Percentiles rank a stretch among this genome's conserved stretches.
Evolutionary conservation across 192 early-diverging fungal genomes (phyloP).

Genomic region (Geranomyces michiganensis): DNA sequence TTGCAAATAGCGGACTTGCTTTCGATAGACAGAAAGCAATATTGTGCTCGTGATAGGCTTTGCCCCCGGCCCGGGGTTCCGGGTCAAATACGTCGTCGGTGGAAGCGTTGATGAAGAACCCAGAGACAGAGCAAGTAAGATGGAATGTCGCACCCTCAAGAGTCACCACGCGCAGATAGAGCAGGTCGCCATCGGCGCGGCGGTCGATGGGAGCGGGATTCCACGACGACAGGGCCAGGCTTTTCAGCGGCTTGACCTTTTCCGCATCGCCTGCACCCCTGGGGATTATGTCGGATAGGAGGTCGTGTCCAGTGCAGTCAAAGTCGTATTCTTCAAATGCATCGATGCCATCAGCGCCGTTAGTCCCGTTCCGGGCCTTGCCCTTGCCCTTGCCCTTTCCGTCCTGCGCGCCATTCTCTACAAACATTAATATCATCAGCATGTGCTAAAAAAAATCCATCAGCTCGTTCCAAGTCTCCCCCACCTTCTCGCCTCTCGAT

Average conservation of each 20-base stretch:
- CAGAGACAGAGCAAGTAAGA: constrained; percentile 80
- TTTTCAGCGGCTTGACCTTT: constrained; percentile 47
- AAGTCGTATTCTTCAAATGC: constrained; percentile 44
- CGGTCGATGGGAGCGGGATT: constrained; percentile 85
- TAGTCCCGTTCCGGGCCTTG: constrained; percentile 38
- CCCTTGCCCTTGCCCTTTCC: constrained; percentile 32
- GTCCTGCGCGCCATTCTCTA: constrained; percentile 5
- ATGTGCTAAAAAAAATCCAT: background rate
- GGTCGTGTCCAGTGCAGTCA: constrained; percentile 7
- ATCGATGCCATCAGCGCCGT: constrained; percentile 15
- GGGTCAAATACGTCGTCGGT: constrained; percentile 57
- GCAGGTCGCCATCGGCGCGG: constrained; percentile 76
- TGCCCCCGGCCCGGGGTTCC: constrained; percentile 14
- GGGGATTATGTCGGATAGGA: constrained; percentile 60
- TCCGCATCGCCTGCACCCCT: constrained; percentile 44
- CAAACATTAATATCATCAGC: background rate
- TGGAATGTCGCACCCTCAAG: constrained; percentile 80
- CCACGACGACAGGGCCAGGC: constrained; percentile 84
- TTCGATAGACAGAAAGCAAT: constrained; percentile 38
- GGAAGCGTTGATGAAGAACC: constrained; percentile 88
- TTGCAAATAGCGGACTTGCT: constrained; percentile 65
- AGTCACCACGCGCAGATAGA: constrained; percentile 89
- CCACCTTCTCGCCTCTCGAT: constrained; percentile 65
- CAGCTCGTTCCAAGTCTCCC: background rate
- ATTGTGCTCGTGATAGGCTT: constrained; percentile 38